Base-by-base conservation (phyloP, 768 basidiomycete genomes). In the Amanita rubescens region DNA sequence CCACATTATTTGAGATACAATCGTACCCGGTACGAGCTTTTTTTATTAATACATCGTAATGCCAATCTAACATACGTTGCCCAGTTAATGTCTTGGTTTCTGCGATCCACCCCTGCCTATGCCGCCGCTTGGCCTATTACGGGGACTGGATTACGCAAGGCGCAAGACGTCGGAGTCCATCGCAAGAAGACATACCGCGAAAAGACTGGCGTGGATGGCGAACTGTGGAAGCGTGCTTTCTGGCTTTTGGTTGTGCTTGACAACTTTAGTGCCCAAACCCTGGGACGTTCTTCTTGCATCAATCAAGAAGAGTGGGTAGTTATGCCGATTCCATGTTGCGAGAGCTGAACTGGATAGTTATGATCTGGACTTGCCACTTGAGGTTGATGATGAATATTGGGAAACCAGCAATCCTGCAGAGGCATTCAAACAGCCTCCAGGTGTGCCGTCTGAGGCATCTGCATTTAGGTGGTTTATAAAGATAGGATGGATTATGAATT, bases 331-430 rank as follows among this genome's bases (percentile, higher is more conserved):
- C 15, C 27, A 25, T 22, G 38, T 58, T 42, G 34, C 17, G 34
- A 17, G 24, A 39, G 49, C 37, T 53, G 49, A 55, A 42, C 43
- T n/a, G 30, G 37, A 35, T 58, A 93, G 90, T 64, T 90, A 90
- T 63, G 92, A 94, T 63, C 71, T 86, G 24, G 90, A 90, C 43
- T 69, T 88, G 32, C 89, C 89, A 37, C 74, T 88, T 11, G 89
- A 91, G 65, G 84, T 92, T 12, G 89, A 94, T 58, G 85, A 87
- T 59, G 80, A 84, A 57, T 90, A 82, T 62, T 94, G 89, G 90
- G 77, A 81, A 56, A 69, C 67, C 15, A 71, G 67, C 50, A 75
- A 75, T 52, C 72, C 78, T 11, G 65, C 69, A 9, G 63, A 66
- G 24, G 74, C 77, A 25, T 91, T 89, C 67, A 75, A 77, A 55